Evolutionary conservation across 805 yeast genomes (phyloP), one percentile per base, ranked within the genome.

Genomic region (Suhomyces prunicola): DNA sequence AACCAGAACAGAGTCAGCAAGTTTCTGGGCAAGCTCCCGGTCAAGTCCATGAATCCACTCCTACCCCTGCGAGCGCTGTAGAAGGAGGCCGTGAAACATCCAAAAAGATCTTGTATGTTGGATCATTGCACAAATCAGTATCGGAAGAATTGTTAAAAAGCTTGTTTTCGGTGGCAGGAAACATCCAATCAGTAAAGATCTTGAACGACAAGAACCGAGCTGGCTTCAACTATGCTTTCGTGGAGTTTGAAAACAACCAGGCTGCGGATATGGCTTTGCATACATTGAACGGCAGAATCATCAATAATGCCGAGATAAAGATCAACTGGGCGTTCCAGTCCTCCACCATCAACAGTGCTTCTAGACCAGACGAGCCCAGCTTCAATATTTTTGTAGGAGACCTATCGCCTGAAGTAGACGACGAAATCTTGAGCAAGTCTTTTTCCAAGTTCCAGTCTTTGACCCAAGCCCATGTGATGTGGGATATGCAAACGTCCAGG

Each of bases 401-500:
- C 66, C 78, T 90, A 60, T 83, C 90, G 40, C 78, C 87, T 6
- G 96, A 91, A 62, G 86, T 91, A 36, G 85, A 88, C 64, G 97
- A 91, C 69, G 96, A 87, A 58, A 65, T 82, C 15, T 77, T 90
- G 56, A 76, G 76, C 49, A 71, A 68, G 44, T 76, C 87, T 10
- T 90, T 90, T 64, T 60, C 73, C 5, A 73, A 75, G 52, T 87
- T 81, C 67, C 74, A 76, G 15, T 80, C 90, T 1, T 73, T 88
- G 61, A 73, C 82, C 46, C 94, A 88, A 67, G 97, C 96, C 10
- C 91, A 90, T 60, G 97, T 90, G 31, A 91, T 90, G 97, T 90
- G 97, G 97, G 97, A 91, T 67, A 89, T 90, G 96, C 92, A 88
- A 67, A 87, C 94, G 24, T 94, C 96, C 44, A 79, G 96, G 65